Base-by-base conservation (phyloP, 768 basidiomycete genomes). In the Rhizopogon roseolus region DNA sequence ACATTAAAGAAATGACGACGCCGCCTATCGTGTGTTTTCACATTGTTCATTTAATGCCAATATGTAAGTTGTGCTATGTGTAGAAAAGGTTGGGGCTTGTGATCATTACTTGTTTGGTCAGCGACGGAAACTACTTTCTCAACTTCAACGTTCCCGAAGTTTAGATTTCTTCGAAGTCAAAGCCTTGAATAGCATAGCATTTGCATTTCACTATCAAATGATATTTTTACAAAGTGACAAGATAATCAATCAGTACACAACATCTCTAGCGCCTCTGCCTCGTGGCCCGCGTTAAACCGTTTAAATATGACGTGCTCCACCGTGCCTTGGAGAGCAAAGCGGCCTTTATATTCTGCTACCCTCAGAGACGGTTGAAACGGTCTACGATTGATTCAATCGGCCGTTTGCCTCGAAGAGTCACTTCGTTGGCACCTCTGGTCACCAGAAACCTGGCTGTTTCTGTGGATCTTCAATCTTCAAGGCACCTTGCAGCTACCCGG, bases 291-390 rank as follows among this genome's bases (percentile, higher is more conserved):
- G 41, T 17, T 36, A 50, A 41, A 22, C 40, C 25, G 6, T 28
- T 50, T 44, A 55, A 52, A 55, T 51, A 52, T 19, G 50, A 41
- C 41, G 6, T 9, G 34, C 34, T 55, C 41, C 54, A 52, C 41
- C 14, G 8, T 53, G 19, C 49, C 53, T 50, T 50, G 49, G 49
- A 50, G 39, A 32, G n/a, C 32, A 34, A 19, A 48, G 32, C 32
- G 4, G 19, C 34, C 32, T 22, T 22, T 34, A 32, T 48, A 14
- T 34, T 48, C 8, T 32, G 34, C 45, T 10, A 32, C 7, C 7
- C 9, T 32, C 29, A 22, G 22, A 22, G 29, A 32, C 29, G 13
- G 44, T 32, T 29, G 29, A 19, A 17, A 32, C 44, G 29, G 44
- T 46, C 44, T 17, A 17, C 44, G 44, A 13, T 46, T 46, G 44